Evolutionary conservation across 768 basidiomycete species (phyloP).

Genomic region (Boletus rubropictus): DNA sequence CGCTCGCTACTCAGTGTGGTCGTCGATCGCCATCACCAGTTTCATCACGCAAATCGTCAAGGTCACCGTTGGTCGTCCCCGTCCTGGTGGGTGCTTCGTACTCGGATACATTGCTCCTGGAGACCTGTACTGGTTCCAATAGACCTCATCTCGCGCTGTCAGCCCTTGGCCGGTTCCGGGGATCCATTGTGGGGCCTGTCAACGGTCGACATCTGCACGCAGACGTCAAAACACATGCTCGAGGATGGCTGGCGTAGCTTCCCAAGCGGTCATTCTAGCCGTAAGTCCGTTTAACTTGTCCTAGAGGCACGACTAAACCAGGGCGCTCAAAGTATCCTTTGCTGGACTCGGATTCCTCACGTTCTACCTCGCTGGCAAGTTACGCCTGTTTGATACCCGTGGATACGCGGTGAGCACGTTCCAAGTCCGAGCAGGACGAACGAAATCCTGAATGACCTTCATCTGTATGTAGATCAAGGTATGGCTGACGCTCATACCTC

Average conservation of each 20-base stretch:
- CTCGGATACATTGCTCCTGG: background rate
- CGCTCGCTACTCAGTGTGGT: constrained; percentile 43
- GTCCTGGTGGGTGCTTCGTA: constrained; percentile 52
- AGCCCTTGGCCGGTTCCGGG: constrained; percentile 52
- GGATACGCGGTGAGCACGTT: constrained; percentile 55
- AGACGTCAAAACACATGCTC: constrained; percentile 48
- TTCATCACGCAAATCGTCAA: constrained; percentile 79
- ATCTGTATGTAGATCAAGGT: constrained; percentile 50
- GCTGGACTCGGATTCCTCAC: constrained; percentile 87
- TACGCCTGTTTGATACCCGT: constrained; percentile 78
- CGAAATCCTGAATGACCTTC: background rate
- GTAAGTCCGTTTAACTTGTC: constrained; percentile 39
- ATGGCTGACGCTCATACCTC: constrained; percentile 75
- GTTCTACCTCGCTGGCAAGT: constrained; percentile 86
- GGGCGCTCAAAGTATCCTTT: constrained; percentile 61
- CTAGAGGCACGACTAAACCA: background rate
- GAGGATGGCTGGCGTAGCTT: constrained; percentile 89
- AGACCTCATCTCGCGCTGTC: constrained; percentile 43
- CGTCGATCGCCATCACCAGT: constrained; percentile 69
- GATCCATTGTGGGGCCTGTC: constrained; percentile 73
- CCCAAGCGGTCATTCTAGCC: constrained; percentile 83
- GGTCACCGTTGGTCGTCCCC: constrained; percentile 80
- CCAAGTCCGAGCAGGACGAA: background rate
- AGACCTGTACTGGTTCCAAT: background rate
- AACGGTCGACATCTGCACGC: constrained; percentile 70